Evolutionary conservation across 805 yeast genomes (phyloP).

Genomic region (Sugiyamaella boreocaroliniensis): DNA sequence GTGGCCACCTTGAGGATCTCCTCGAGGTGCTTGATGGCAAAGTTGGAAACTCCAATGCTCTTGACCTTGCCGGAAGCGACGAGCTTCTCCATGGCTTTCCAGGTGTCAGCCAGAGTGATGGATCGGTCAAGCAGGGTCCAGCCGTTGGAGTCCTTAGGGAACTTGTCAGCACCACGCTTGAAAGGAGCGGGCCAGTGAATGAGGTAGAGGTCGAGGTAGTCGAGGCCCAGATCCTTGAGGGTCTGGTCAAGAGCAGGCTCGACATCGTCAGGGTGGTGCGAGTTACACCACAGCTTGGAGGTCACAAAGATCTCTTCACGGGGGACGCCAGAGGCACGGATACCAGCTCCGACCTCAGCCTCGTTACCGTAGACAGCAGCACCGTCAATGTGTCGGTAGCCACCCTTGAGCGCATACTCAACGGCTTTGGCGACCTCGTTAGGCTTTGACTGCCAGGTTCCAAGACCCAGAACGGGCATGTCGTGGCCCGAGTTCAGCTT

Average conservation of each 20-base stretch:
- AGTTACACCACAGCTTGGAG: constrained; percentile 32
- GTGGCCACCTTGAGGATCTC: constrained; percentile 46
- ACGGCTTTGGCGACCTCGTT: constrained; percentile 30
- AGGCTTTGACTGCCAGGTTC: constrained; percentile 42
- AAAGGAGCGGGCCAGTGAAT: constrained; percentile 48
- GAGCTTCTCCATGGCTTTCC: constrained; percentile 49
- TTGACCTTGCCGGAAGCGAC: constrained; percentile 48
- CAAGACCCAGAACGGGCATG: constrained; percentile 50
- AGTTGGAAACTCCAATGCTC: constrained; percentile 76
- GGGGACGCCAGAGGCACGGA: constrained; percentile 52
- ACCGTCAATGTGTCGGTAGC: constrained; percentile 59
- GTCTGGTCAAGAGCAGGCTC: constrained; percentile 39
- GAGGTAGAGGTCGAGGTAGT: constrained; percentile 48
- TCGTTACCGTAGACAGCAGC: constrained; percentile 55
- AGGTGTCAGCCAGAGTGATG: constrained; percentile 36
- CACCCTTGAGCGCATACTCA: constrained; percentile 42
- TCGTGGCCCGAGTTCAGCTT: constrained; percentile 38
- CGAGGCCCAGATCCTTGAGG: constrained; percentile 38
- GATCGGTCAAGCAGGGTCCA: constrained; percentile 14
- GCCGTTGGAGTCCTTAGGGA: constrained; percentile 26
- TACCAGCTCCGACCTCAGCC: constrained; percentile 45
- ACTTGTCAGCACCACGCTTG: constrained; percentile 1
- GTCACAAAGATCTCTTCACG: constrained; percentile 38
- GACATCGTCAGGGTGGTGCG: constrained; percentile 36
- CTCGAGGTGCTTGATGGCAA: constrained; percentile 51